Percentiles rank a stretch among this genome's conserved stretches.
phyloP scores from a whole-genome alignment of 2,329 filamentous ascomycete genomes.

The Teratosphaeria zuluensis region DNA sequence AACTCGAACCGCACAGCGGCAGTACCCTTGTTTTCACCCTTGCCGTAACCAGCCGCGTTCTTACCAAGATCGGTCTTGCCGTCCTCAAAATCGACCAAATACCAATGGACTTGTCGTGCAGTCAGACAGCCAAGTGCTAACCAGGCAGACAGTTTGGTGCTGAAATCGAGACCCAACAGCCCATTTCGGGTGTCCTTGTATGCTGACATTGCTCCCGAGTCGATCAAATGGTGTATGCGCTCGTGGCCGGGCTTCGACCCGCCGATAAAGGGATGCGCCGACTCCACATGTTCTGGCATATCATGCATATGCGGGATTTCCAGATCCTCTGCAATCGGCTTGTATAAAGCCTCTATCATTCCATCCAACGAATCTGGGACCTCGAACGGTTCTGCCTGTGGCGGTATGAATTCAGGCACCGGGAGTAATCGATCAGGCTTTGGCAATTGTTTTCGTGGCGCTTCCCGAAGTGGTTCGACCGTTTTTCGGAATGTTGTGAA shows the following conservation, averaged over 20 bases:
- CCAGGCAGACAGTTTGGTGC: conserved; percentile 66
- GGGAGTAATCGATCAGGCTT: conserved; percentile 49
- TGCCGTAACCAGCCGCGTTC: conserved; percentile 48
- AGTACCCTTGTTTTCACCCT: conserved; percentile 65
- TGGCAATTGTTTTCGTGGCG: conserved; percentile 50
- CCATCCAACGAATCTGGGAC: conserved; percentile 49
- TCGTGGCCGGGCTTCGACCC: conserved; percentile 53
- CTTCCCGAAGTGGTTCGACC: conserved; percentile 59
- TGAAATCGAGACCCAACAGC: conserved; percentile 59
- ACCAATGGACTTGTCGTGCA: conserved; percentile 60
- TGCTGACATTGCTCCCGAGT: conserved; percentile 47
- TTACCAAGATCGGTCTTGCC: conserved; percentile 37
- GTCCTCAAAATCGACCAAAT: conserved; percentile 60
- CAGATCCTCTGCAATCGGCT: conserved; percentile 45
- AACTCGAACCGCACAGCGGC: conserved; percentile 62
- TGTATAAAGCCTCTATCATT: conserved; percentile 45
- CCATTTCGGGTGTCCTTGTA: conserved; percentile 68
- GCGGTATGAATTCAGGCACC: conserved; percentile 47
- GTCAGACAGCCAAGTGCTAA: conserved; percentile 64
- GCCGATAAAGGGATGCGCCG: conserved; percentile 58
- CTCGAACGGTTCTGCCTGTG: conserved; percentile 52
- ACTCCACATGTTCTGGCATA: conserved; percentile 44
- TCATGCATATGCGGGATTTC: conserved; percentile 44
- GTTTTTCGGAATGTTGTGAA: conserved; percentile 68
- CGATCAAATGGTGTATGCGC: conserved; percentile 52